A percentile compares a stretch with the other conserved stretches of the same genome.
Evolutionary conservation across 1,139 yeast genomes (phyloP).

Genomic region (Blastobotrys apis): DNA sequence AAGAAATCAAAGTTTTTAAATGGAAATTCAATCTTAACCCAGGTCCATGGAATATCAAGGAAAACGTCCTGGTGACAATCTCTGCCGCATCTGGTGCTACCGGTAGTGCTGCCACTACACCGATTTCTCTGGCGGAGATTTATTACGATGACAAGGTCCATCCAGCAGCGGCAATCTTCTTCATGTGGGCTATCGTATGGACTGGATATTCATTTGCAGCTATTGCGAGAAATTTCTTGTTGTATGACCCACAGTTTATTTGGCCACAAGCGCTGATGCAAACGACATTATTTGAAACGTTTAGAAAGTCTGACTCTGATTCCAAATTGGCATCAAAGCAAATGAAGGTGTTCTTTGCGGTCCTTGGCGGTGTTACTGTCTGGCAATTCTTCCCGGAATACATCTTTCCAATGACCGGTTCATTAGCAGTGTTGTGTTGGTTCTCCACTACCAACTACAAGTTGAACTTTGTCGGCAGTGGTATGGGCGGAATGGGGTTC

Average conservation of each 20-base stretch:
- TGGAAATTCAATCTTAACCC: conserved; percentile 43
- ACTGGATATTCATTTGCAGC: conserved; percentile 18
- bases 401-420: conserved; percentile 13
- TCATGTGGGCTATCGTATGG: conserved; percentile 20
- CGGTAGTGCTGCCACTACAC: conserved; percentile 15
- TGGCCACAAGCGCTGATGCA: conserved; percentile 19
- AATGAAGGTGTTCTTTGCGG: conserved; percentile 12
- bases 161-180: conserved; percentile 16
- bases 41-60: conserved; percentile 58
- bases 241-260: conserved; percentile 15
- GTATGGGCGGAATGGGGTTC: conserved; percentile 16
- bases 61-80: conserved; percentile 52
- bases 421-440: conserved; percentile 22
- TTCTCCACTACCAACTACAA: conserved; percentile 21
- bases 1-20: conserved; percentile 40
- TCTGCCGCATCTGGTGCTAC: conserved; percentile 19
- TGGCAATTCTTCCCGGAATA: conserved; percentile 14
- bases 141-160: conserved; percentile 14
- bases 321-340: conserved; percentile 12
- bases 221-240: conserved; percentile 16
- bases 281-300: conserved; percentile 16
- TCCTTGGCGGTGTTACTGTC: conserved; percentile 6
- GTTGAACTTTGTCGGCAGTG: conserved; percentile 13
- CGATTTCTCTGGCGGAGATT: conserved; percentile 16
- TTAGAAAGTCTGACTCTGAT: conserved; percentile 12